phyloP scores from a whole-genome alignment of 352 stramenopile genomes.

The Pythium brachiatum region DNA sequence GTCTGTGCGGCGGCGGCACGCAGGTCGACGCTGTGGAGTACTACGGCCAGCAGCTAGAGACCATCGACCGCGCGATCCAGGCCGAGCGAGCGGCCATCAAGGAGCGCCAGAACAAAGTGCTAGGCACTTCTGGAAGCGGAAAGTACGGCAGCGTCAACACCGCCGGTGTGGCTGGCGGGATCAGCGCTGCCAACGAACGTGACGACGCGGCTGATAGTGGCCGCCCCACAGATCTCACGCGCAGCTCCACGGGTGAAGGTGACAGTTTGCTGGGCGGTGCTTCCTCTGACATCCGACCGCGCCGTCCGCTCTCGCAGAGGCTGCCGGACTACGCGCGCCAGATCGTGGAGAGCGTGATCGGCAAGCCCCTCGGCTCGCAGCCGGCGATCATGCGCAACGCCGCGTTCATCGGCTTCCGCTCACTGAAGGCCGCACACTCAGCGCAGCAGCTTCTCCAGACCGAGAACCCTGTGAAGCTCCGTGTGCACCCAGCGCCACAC shows the following conservation, averaged over 20 bases:
- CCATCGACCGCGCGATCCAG: slow-evolving; percentile 50
- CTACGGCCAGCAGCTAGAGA: slow-evolving; percentile 46
- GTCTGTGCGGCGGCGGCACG: slow-evolving; percentile 40
- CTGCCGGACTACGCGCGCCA: slow-evolving; percentile 30
- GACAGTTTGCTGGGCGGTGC: slow-evolving; percentile 1
- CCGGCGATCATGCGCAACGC: slow-evolving; percentile 51
- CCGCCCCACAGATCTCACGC: not conserved
- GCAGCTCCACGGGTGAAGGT: not conserved
- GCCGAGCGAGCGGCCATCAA: slow-evolving; percentile 47
- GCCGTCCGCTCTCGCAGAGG: slow-evolving; percentile 9
- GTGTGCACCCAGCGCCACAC: slow-evolving; percentile 57
- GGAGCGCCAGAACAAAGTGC: slow-evolving; percentile 41
- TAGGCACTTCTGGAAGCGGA: not conserved
- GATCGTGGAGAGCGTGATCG: slow-evolving; percentile 23
- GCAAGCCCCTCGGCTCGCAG: slow-evolving; percentile 31
- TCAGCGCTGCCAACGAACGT: slow-evolving; percentile 17
- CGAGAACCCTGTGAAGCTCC: slow-evolving; percentile 59
- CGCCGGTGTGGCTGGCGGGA: not conserved
- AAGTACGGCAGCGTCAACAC: slow-evolving; percentile 21
- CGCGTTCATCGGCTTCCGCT: slow-evolving; percentile 70
- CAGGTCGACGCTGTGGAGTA: slow-evolving; percentile 64
- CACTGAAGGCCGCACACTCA: slow-evolving; percentile 60
- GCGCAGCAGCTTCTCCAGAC: slow-evolving; percentile 75
- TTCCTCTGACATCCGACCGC: not conserved
- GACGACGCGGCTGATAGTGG: slow-evolving; percentile 13